Base-by-base conservation (phyloP, 129 eudicot species). In the Lonicera japonica region DNA sequence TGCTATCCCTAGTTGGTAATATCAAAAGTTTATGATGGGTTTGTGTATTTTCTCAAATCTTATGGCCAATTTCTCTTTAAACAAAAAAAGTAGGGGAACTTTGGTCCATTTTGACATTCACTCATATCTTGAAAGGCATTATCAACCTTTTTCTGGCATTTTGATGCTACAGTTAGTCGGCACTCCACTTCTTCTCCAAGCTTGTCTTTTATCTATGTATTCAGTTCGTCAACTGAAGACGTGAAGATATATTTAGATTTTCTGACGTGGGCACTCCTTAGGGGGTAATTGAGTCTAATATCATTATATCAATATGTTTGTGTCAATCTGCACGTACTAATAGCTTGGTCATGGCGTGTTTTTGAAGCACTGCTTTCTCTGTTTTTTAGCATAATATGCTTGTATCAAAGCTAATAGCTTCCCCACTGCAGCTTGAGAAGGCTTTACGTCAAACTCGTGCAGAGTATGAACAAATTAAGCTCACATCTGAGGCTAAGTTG, bases 381-480 rank as follows among this genome's bases (percentile, higher is more conserved):
- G 19, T 63, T 54, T 38, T n/a, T 70, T 21, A 23, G 20, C 61
- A 10, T n/a, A 13, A 55, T 13, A 3, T 61, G 43, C n/a, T 18
- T 14, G 38, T 21, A 11, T 25, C 8, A 25, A 52, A 0, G 14
- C 18, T 65, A 36, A 2, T 20, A 24, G 3, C 19, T 57, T 43
- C 39, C 20, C 51, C 58, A 20, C 17, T 69, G 74, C 95, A 94
- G 99, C 95, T 85, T 67, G 95, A 85, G 82, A 85, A 76, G 80
- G 88, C 92, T 34, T 70, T 94, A 24, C 87, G 75, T 38, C 87
- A 79, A 64, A 56, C 68, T 52, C 73, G 67, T 60, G 70, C 75
- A 58, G 89, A 88, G 64, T 72, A 76, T 68, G 84, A 68, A 72
- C 75, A 83, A 68, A 58, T 81, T 54, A 88, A 75, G 76, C 75